Evolutionary conservation across 305 asterid species (phyloP).

Genomic region (Fraxinus baroniana): DNA sequence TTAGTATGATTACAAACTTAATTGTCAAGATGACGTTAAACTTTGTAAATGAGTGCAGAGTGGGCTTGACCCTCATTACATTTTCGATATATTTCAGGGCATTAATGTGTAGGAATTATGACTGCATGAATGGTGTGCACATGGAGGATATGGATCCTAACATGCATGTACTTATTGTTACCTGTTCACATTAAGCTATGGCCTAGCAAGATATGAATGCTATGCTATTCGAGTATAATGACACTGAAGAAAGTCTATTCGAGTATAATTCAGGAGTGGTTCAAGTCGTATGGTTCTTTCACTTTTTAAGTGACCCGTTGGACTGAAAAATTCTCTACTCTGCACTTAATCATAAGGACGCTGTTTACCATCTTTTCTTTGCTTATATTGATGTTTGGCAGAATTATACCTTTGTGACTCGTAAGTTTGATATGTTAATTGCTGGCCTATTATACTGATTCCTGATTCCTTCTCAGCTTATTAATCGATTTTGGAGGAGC

Average conservation of each 20-base stretch:
- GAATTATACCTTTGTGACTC: background rate
- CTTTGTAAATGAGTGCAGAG: background rate
- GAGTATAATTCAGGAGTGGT: background rate
- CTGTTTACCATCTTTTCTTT: background rate
- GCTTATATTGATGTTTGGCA: background rate
- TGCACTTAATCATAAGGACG: background rate
- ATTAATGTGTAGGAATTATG: background rate
- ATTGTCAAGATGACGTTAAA: background rate
- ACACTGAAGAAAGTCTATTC: background rate
- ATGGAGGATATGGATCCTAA: background rate
- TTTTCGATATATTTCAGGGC: background rate
- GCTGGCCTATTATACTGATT: background rate
- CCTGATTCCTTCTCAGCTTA: constrained; percentile 26
- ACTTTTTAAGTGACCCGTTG: background rate
- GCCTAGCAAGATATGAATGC: background rate
- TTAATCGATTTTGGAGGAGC: constrained; percentile 40
- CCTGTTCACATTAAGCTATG: background rate
- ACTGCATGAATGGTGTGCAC: background rate
- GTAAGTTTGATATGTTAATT: constrained; percentile 9
- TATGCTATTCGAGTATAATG: background rate
- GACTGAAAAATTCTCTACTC: background rate
- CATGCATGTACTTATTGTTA: background rate
- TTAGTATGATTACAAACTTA: background rate
- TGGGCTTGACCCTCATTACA: background rate
- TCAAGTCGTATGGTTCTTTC: background rate